Evolutionary conservation across 768 basidiomycete genomes (phyloP), one percentile per base, ranked within the genome.

Genomic region (Xerocomellus chrysenteron): DNA sequence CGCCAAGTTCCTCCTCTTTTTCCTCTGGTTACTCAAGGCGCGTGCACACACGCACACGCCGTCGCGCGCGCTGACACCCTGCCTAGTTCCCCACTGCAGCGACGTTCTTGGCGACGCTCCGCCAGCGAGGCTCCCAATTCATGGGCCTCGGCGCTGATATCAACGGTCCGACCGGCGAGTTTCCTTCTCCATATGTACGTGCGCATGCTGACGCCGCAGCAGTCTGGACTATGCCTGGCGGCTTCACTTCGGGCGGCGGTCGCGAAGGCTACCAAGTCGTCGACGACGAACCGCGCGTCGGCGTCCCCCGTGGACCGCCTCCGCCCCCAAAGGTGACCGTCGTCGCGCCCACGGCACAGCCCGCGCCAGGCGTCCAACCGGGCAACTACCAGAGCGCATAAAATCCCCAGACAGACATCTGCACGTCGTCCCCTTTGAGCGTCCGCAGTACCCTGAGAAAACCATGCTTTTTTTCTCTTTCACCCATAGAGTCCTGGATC

Each of bases 211-310:
- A 56, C n/a, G 44, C 35, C 37, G n/a, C 33, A 47, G 30, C 55
- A 89, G 87, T 89, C 16, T 89, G 87, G 87, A 81, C 86, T 19
- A 89, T 89, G 87, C 87, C 87, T 5, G 87, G 87, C 14, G 85
- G 85, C 1, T 85, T 87, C 61, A 83, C 84, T 1, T 81, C 83
- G 5, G 62, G 70, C 36, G 62, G 70, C 36, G 58, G 64, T 24
- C 75, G 80, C 40, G 82, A 82, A 50, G 83, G 85, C 8, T 87
- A 87, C 66, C 85, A 87, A 65, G 79, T 76, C 40, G 78, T 87
- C 12, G 85, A 83, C 37, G 82, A 85, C 60, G 68, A 73, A 39
- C 64, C 70, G 1, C 70, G 57, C 58, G 21, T 41, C 32, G 35
- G 62, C 32, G 54, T 24, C 52, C 52, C 58, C 44, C 59, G 63